Evolutionary conservation across 2,329 filamentous ascomycete genomes (phyloP), one percentile per base, ranked within the genome.

Genomic region (Alternaria tenuissima): DNA sequence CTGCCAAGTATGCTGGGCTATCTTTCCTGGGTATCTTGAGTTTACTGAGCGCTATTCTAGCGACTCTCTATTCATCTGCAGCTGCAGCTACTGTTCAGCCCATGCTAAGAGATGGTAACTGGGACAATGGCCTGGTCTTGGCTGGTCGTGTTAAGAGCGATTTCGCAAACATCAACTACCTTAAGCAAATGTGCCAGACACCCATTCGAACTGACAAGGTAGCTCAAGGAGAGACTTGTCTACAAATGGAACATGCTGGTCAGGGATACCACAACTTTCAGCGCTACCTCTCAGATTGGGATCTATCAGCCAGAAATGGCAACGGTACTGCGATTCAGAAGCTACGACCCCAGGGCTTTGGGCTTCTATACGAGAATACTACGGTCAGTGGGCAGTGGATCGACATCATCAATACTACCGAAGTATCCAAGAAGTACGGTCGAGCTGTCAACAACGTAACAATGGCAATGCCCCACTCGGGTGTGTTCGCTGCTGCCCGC

Each of bases 61-160:
- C 89, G 0, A 88, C 90, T 69, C 83, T 94, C 6, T 95, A 94
- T 72, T 92, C 90, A 0, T 91, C 91, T 2, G 91, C 91, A 0
- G 90, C 90, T 0, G 89, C 92, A 63, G 88, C 91, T 8, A 26
- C 52, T 76, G 90, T 94, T 0, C 85, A 90, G 3, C 92, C 92
- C 0, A 90, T 91, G 68, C 81, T 94, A 7, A 88, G 85, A 54
- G 85, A 85, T 61, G 86, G 88, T 0, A 72, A 1, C 1, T 85
- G 84, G 80, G 77, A 88, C 42, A 59, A 75, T 2, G 60, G 60
- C 1, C 81, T 70, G 55, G 67, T 81, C 0, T 71, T 94, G 32
- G 75, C 79, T 12, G 89, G 88, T 0, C 77, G 83, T 3, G 87
- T 93, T 0, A 80, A 81, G 22, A 79, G 88, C 0, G 84, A 83